Evolutionary conservation across 345 rosid genomes (phyloP).

Genomic region (Brassica carinata): DNA sequence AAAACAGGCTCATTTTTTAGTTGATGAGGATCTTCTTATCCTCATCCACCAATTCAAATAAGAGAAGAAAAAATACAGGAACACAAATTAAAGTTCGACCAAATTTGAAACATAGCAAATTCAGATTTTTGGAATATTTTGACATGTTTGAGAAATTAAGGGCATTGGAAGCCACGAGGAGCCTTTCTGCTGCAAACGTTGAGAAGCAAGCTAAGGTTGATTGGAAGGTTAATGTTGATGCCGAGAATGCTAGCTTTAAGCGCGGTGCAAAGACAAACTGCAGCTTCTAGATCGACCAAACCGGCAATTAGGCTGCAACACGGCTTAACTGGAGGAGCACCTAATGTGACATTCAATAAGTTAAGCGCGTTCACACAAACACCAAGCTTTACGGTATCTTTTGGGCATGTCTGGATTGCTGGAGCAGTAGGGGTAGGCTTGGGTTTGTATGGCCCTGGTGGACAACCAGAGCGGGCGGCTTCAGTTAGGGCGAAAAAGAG

Average conservation of each 20-base stretch:
- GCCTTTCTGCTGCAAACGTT: conserved; percentile 42
- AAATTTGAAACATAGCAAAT: neutral
- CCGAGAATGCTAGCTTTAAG: conserved; percentile 40
- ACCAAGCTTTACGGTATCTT: conserved; percentile 46
- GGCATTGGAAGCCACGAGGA: conserved; percentile 50
- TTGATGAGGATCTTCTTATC: neutral
- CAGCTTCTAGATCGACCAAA: conserved; percentile 56
- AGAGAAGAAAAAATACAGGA: neutral
- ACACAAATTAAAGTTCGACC: neutral
- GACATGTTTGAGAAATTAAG: conserved; percentile 5
- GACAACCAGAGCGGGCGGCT: conserved; percentile 52
- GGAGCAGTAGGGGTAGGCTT: conserved; percentile 31
- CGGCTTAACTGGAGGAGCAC: conserved; percentile 44
- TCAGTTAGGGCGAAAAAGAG: conserved; percentile 50
- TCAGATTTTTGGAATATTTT: neutral
- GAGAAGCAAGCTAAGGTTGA: conserved; percentile 37
- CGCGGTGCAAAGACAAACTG: conserved; percentile 59
- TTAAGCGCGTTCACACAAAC: conserved; percentile 45
- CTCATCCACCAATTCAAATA: conserved; percentile 9
- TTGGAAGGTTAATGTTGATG: conserved; percentile 45
- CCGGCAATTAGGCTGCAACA: conserved; percentile 50
- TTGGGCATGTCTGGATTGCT: conserved; percentile 36
- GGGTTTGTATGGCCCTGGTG: conserved; percentile 28
- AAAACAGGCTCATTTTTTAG: neutral
- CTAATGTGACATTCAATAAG: conserved; percentile 44